Percentiles rank a stretch among this genome's conserved stretches.
phyloP scores from a whole-genome alignment of 2,329 filamentous ascomycete genomes.

The Fusarium virguliforme region DNA sequence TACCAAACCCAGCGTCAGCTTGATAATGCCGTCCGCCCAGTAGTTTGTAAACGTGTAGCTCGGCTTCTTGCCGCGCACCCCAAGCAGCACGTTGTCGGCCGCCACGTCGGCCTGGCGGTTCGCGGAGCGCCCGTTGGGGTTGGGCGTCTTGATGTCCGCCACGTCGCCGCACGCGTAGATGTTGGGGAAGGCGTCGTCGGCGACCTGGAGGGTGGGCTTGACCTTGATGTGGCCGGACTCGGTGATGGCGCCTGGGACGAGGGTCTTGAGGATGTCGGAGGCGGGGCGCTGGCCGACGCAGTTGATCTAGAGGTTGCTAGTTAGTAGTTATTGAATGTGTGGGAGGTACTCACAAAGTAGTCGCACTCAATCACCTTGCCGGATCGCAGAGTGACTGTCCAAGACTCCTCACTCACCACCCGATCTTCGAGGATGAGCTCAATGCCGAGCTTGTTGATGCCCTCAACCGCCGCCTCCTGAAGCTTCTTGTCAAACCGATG shows the following conservation, averaged over 20 bases:
- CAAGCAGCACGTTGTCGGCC: constrained; percentile 68
- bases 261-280: constrained; percentile 63
- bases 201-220: constrained; percentile 71
- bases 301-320: constrained; percentile 62
- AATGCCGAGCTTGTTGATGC: constrained; percentile 64
- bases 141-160: constrained; percentile 64
- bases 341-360: constrained; percentile 60
- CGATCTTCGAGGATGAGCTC: constrained; percentile 68
- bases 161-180: constrained; percentile 78
- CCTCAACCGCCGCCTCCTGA: constrained; percentile 59
- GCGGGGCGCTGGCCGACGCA: constrained; percentile 74
- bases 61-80: constrained; percentile 60
- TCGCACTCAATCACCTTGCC: constrained; percentile 65
- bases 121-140: constrained; percentile 70
- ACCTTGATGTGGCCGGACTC: constrained; percentile 68
- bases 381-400: constrained; percentile 62
- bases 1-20: constrained; percentile 69
- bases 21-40: constrained; percentile 67
- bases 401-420: constrained; percentile 57
- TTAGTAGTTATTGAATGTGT: background rate
- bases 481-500: constrained; percentile 65
- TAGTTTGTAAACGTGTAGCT: constrained; percentile 59
- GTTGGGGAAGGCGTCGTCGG: constrained; percentile 63
- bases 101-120: constrained; percentile 68
- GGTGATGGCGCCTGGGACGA: constrained; percentile 64